Evolutionary conservation across 2,329 filamentous ascomycete species (phyloP).

Genomic region (Penicillium sp.): DNA sequence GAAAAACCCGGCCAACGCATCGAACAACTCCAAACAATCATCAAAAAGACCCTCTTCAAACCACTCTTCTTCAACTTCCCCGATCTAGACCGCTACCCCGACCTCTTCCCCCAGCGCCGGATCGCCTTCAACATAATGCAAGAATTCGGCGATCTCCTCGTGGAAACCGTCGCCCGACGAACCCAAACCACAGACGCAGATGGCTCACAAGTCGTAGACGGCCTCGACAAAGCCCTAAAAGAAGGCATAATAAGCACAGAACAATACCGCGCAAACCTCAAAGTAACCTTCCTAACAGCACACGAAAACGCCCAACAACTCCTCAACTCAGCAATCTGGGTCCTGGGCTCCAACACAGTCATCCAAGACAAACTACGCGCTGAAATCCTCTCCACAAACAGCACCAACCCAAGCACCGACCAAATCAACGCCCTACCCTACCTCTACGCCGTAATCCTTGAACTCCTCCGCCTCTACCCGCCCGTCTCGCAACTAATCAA

Average conservation of each 20-base stretch:
- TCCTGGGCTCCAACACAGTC: slow-evolving; percentile 40
- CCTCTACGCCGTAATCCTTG: slow-evolving; percentile 51
- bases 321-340: slow-evolving; percentile 42
- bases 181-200: not conserved
- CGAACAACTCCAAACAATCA: slow-evolving; percentile 30
- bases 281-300: slow-evolving; percentile 46
- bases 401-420: slow-evolving; percentile 25
- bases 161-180: slow-evolving; percentile 14
- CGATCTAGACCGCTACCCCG: slow-evolving; percentile 28
- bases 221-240: slow-evolving; percentile 25
- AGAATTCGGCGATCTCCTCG: slow-evolving; percentile 29
- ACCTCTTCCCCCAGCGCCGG: slow-evolving; percentile 25
- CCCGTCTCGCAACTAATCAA: slow-evolving; percentile 57
- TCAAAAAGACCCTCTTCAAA: slow-evolving; percentile 31
- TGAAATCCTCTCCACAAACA: slow-evolving; percentile 31
- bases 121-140: slow-evolving; percentile 28
- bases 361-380: slow-evolving; percentile 36
- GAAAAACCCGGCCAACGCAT: slow-evolving; percentile 27
- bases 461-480: slow-evolving; percentile 54
- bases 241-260: slow-evolving; percentile 37
- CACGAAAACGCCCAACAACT: slow-evolving; percentile 50
- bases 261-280: slow-evolving; percentile 47
- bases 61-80: slow-evolving; percentile 34
- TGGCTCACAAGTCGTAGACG: slow-evolving; percentile 26
- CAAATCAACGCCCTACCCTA: slow-evolving; percentile 44